Percentiles rank a stretch among this genome's conserved stretches.
Evolutionary conservation across 2,329 filamentous ascomycete species (phyloP).

Genomic region (Lasiodiplodia citricola): DNA sequence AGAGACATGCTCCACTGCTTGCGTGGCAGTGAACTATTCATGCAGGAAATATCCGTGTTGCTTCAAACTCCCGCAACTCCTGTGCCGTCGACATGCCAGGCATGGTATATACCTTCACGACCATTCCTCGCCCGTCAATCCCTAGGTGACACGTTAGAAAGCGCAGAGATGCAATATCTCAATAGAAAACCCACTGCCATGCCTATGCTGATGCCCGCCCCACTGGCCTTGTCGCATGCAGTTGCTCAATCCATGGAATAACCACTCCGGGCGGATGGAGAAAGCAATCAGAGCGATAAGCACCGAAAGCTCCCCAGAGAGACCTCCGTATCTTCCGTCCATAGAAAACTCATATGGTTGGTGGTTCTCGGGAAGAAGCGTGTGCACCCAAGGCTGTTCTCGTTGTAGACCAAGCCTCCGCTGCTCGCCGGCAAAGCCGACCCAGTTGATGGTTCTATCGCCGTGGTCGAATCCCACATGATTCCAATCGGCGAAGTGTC

Average conservation of each 20-base stretch:
- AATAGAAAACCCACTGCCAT: constrained; percentile 31
- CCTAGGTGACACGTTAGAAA: constrained; percentile 1
- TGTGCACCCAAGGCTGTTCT: not conserved
- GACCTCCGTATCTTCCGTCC: constrained; percentile 30
- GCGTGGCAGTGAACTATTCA: not conserved
- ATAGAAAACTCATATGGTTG: not conserved
- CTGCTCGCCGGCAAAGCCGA: constrained; percentile 4
- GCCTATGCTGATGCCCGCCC: constrained; percentile 27
- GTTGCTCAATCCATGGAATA: constrained; percentile 29
- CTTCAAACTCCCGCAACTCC: not conserved
- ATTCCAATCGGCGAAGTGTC: constrained; percentile 2
- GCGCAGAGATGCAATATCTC: too few relatives aligned
- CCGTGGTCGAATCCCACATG: constrained; percentile 9
- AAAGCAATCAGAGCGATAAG: constrained; percentile 40
- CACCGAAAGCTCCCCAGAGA: constrained; percentile 41
- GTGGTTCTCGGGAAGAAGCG: constrained; percentile 20
- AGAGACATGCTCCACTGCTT: not conserved
- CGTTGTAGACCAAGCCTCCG: not conserved
- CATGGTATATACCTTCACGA: constrained; percentile 21
- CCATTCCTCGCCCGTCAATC: constrained; percentile 21
- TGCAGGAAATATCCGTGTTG: not conserved
- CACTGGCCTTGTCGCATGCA: constrained; percentile 34
- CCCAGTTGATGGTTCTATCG: not conserved
- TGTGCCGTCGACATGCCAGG: not conserved
- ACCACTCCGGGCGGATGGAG: constrained; percentile 28